Evolutionary conservation across 306 rosid species (phyloP).

Genomic region (Quercus robur): DNA sequence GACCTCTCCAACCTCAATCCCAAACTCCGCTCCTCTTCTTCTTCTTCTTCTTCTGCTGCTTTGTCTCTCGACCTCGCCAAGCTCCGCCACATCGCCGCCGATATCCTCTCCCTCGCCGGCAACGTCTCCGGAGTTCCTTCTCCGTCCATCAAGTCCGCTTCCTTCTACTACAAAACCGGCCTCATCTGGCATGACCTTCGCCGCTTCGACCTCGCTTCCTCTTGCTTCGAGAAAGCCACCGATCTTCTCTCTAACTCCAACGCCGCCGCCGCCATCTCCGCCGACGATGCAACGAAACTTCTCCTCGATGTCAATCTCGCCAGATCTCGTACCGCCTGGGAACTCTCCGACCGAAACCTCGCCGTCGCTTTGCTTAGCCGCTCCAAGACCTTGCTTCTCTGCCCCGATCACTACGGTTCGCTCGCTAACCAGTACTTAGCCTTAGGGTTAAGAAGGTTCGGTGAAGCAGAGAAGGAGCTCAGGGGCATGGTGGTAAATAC

Average conservation of each 20-base stretch:
- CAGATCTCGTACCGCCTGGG: conserved; percentile 85
- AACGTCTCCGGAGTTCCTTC: conserved; percentile 64
- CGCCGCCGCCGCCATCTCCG: conserved; percentile 10
- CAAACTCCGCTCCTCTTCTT: conserved; percentile 40
- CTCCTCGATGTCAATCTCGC: conserved; percentile 74
- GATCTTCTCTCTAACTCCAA: conserved; percentile 60
- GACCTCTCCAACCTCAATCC: conserved; percentile 76
- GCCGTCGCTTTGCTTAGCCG: conserved; percentile 68
- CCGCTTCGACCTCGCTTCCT: conserved; percentile 74
- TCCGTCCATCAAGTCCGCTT: conserved; percentile 58
- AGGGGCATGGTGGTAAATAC: conserved; percentile 72
- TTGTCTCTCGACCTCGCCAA: conserved; percentile 47
- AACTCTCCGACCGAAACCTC: conserved; percentile 59
- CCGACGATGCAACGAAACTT: conserved; percentile 48
- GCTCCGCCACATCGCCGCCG: conserved; percentile 81
- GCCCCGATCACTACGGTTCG: conserved; percentile 47
- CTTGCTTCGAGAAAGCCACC: conserved; percentile 84
- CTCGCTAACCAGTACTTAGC: conserved; percentile 60
- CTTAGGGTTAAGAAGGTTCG: conserved; percentile 69
- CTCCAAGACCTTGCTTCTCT: conserved; percentile 64
- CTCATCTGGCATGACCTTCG: conserved; percentile 62
- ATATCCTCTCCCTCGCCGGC: conserved; percentile 48
- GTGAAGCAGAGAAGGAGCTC: conserved; percentile 87
- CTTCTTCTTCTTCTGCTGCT: conserved; percentile 18
- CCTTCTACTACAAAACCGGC: conserved; percentile 81